Percentiles rank a stretch among this genome's conserved stretches.
Evolutionary conservation across 2,329 filamentous ascomycete species (phyloP).

Genomic region (Aspergillus pseudoterreus): DNA sequence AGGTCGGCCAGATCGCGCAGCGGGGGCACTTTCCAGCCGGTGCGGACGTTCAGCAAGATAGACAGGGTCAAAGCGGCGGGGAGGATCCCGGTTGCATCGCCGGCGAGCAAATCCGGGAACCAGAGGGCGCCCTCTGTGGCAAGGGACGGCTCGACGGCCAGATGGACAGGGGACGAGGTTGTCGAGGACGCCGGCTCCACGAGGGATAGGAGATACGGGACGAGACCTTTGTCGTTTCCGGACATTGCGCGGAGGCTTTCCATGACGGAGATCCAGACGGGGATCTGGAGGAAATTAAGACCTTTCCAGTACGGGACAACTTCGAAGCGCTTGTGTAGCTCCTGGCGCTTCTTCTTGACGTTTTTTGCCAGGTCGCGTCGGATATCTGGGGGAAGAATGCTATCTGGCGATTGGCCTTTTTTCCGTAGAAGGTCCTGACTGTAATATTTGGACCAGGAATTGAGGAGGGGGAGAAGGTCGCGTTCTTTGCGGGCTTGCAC

Average conservation of each 20-base stretch:
- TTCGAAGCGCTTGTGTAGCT: constrained; percentile 33
- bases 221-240: constrained; percentile 39
- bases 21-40: constrained; percentile 25
- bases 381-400: constrained; percentile 13
- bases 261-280: constrained; percentile 46
- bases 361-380: constrained; percentile 18
- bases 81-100: constrained; percentile 51
- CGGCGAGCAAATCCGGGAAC: constrained; percentile 55
- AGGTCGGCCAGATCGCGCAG: constrained; percentile 22
- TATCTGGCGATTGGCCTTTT: constrained; percentile 3
- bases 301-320: constrained; percentile 32
- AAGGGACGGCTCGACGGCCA: constrained; percentile 47
- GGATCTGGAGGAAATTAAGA: constrained; percentile 39
- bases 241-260: constrained; percentile 48
- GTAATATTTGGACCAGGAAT: constrained; percentile 31
- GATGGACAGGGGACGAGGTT: constrained; percentile 18
- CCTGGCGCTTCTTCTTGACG: constrained; percentile 19
- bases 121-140: constrained; percentile 57
- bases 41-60: constrained; percentile 47
- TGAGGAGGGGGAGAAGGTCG: constrained; percentile 41
- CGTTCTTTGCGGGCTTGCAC: constrained; percentile 38
- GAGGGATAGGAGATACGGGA: constrained; percentile 35
- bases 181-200: constrained; percentile 14
- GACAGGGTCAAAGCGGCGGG: constrained; percentile 48
- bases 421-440: background rate